Evolutionary conservation across 345 rosid species (phyloP), one percentile per base, ranked within the genome.

Genomic region (Eucalyptus viminalis): DNA sequence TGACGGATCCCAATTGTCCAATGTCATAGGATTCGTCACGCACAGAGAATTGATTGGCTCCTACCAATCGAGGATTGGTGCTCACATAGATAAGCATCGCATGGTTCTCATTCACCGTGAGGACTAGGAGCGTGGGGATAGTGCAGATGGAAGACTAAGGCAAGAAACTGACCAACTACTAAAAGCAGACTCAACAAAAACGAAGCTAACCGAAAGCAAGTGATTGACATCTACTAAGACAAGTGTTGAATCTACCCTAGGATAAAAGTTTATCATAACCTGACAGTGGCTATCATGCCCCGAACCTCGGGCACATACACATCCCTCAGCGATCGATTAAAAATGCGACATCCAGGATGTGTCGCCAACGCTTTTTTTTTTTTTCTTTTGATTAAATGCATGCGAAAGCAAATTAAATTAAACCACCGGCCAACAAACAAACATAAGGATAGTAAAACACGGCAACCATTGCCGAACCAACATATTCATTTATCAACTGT

Each of bases 261-360:
- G 45, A 34, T 17, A 10, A 72, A 72, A 34, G 81, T 34, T 34
- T 31, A 16, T 31, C 81, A 37, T 72, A 34, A 69, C 7, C 22
- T 69, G 44, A 69, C 27, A 10, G 25, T 12, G 7, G 80, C 50
- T 49, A 5, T 49, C 50, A 49, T 1, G 50, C 5, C 50, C 50
- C 15, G 1, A 13, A 49, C 50, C 50, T 9, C 2, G 0, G 13
- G 49, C 49, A 49, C 5, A 2, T 6, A 2, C 50, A 49, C 50
- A 49, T 49, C 50, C 14, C 14, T 49, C 14, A 6, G 50, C 15
- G 15, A 14, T 49, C 6, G 14, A 49, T 49, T 49, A 49, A 49
- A 12, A 49, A 49, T 49, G 2, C 50, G 13, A 12, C 14, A 0
- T 13, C 6, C 15, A 49, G 2, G 50, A 49, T 14, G 5, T 2